Evolutionary conservation across 352 stramenopile genomes (phyloP).

Genomic region (Plasmopara halstedii): DNA sequence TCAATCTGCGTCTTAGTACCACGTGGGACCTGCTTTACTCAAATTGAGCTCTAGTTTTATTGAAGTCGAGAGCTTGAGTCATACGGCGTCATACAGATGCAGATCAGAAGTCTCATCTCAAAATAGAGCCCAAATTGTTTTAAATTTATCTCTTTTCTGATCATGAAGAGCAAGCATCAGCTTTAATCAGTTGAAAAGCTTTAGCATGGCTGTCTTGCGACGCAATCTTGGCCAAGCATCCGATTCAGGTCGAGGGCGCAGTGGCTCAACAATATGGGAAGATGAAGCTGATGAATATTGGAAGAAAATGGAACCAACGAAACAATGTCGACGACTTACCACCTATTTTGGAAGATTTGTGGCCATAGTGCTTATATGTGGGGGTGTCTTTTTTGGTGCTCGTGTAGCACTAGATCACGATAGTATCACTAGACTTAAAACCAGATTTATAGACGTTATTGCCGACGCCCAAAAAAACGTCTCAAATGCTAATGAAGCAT

Average conservation of each 20-base stretch:
- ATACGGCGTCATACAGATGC: too few relatives aligned
- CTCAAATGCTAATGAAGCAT: not conserved
- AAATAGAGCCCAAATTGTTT: conserved; percentile 1
- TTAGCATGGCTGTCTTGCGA: conserved; percentile 34
- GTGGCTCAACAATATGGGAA: conserved; percentile 53
- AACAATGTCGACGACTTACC: conserved; percentile 28
- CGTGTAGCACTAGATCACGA: conserved; percentile 6
- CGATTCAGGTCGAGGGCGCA: conserved; percentile 7
- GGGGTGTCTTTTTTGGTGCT: conserved; percentile 12
- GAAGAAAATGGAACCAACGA: conserved; percentile 62
- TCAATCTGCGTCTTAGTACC: conserved; percentile 11
- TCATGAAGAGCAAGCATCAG: too few relatives aligned
- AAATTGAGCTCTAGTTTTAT: too few relatives aligned
- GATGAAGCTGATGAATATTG: conserved; percentile 60
- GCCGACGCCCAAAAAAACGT: not conserved
- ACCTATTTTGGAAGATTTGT: conserved; percentile 22
- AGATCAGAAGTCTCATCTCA: not conserved
- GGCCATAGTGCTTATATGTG: conserved; percentile 14
- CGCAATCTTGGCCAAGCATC: conserved; percentile 25
- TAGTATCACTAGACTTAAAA: conserved; percentile 13
- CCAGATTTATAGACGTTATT: conserved; percentile 1
- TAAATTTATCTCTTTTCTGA: too few relatives aligned
- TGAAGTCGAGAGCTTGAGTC: too few relatives aligned
- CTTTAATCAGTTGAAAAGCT: conserved; percentile 3
- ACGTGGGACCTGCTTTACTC: conserved; percentile 8